Evolutionary conservation across 257 asterid species (phyloP), one percentile per base, ranked within the genome.

Genomic region (Solanum arcanum): DNA sequence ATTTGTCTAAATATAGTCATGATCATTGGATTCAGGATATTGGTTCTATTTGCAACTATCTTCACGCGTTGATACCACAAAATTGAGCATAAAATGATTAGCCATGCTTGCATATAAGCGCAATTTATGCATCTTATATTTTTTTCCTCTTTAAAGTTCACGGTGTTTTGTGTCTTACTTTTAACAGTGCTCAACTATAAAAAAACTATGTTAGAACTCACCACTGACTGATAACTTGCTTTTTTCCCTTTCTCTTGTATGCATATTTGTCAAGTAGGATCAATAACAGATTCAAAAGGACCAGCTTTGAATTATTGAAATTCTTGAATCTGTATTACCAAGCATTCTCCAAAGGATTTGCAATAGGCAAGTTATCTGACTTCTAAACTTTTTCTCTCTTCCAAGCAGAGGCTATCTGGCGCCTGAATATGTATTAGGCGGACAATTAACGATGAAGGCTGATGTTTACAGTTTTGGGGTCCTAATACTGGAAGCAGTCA

Each of bases 341-440:
- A 76, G 83, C 35, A 41, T 7, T 23, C 29, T 80, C 85, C 69
- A 80, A 49, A 10, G 20, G 52, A 20, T 86, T 49, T 44, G 12
- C 56, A 52, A 60, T 66, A 85, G 39, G 83, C 74, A 20, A 20
- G 72, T 52, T 52, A 35, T 73, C 88, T 86, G 66, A 86, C 88
- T 31, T 52, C 11, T 46, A 86, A 77, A 41, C 82, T 83, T 74
- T 76, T 83, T 85, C 41, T 87, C 88, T 89, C 85, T 90, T 87
- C 86, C 90, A 47, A 88, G 88, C 98, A 96, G 99, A 74, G 98
- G 98, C 88, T 96, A 96, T 90, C 93, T 96, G 89, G 99, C 99
- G 70, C 99, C 99, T 35, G 99, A 96, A 92, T 96, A 96, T 90
- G 98, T 91, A 86, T 89, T 95, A 90, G 98, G 98, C 25, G 98